Evolutionary conservation across 1,284 basidiomycete species (phyloP), one percentile per base, ranked within the genome.

Genomic region (Trametes polyzona): DNA sequence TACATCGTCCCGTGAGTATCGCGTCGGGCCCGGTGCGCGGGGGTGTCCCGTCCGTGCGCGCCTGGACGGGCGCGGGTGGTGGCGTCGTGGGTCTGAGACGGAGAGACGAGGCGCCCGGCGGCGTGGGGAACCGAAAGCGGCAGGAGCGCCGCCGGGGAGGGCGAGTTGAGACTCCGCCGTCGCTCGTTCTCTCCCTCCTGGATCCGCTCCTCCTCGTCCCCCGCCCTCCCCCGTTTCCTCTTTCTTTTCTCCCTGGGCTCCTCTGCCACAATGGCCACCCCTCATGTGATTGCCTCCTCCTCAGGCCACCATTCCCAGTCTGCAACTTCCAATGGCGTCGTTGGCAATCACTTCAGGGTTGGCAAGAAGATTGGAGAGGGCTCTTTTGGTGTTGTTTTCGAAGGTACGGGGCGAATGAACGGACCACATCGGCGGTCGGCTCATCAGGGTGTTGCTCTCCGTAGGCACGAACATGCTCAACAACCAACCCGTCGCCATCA

Each of bases 401-500:
- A 91, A 76, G 90, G 89, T 88, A 44, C 40, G 58, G 50, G 40
- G 14, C 10, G n/a, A 16, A n/a, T 16, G 17, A 10, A 11, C 5
- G 47, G 11, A 6, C 21, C n/a, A 19, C 17, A 16, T 11, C 8
- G 16, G 17, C 24, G 16, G 17, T 33, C 29, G 46, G 19, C 17
- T 50, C 5, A 47, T 33, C 7, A n/a, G 33, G 32, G 29, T 24
- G 19, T n/a, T 10, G 21, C 37, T 36, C 37, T 48, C 29, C 40
- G 30, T 66, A 95, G 94, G 95, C 55, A 88, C 88, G 54, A 96
- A 97, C 75, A 80, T 96, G 62, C 81, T 94, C 65, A 90, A 93
- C 69, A 92, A 83, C 65, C 92, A 92, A 67, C 94, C 94, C 1
- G 94, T 98, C 60, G 96, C 96, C 57, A 96, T 98, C 81, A 98